Evolutionary conservation across 2,329 filamentous ascomycete species (phyloP).

Genomic region (Colletotrichum tamarilloi): DNA sequence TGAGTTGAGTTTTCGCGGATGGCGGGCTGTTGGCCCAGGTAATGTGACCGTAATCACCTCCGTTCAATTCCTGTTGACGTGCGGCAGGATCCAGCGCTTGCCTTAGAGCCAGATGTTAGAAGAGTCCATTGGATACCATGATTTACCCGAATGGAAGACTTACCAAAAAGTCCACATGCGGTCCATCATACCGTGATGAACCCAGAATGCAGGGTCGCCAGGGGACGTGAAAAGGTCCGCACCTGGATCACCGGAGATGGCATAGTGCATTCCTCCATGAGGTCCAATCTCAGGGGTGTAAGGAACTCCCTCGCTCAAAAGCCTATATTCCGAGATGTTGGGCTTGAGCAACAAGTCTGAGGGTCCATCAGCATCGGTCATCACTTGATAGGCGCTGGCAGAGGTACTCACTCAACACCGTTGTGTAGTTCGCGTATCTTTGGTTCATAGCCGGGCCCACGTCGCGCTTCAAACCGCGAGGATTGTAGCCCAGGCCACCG

Average conservation of each 20-base stretch:
- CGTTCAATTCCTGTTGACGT: slow-evolving; percentile 41
- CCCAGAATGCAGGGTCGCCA: slow-evolving; percentile 39
- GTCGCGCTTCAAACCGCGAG: slow-evolving; percentile 47
- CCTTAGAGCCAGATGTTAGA: slow-evolving; percentile 6
- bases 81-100: slow-evolving; percentile 37
- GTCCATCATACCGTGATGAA: slow-evolving; percentile 43
- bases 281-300: slow-evolving; percentile 44
- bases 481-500: slow-evolving; percentile 49
- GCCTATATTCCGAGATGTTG: slow-evolving; percentile 48
- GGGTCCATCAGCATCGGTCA: background rate
- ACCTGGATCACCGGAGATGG: slow-evolving; percentile 47
- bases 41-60: slow-evolving; percentile 42
- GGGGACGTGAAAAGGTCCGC: slow-evolving; percentile 43
- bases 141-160: background rate
- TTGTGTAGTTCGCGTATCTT: slow-evolving; percentile 45
- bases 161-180: slow-evolving; percentile 42
- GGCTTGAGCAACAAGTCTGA: slow-evolving; percentile 44
- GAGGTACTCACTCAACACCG: slow-evolving; percentile 31
- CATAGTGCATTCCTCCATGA: slow-evolving; percentile 45
- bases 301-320: slow-evolving; percentile 47
- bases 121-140: rapidly evolving
- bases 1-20: slow-evolving; percentile 39
- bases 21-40: slow-evolving; percentile 44
- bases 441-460: slow-evolving; percentile 43
- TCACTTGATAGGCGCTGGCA: background rate